phyloP scores from a whole-genome alignment of 441 rosid species.

The Biscutella laevigata region DNA sequence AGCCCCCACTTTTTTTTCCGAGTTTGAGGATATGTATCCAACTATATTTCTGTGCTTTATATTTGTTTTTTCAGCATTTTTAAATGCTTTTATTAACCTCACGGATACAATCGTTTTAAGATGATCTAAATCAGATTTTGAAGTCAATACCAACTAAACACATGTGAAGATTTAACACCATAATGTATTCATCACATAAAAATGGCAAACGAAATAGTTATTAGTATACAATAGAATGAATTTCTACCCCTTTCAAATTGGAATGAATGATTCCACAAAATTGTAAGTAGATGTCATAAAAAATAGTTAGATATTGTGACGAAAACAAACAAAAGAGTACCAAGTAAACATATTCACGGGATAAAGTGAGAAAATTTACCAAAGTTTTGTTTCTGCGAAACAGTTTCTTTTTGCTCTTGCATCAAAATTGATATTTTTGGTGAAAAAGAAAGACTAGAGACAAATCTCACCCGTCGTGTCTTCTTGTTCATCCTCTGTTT shows the following conservation, averaged over 20 bases:
- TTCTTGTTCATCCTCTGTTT: conserved; percentile 31
- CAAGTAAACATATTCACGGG: conserved; percentile 18
- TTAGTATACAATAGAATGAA: too few species aligned
- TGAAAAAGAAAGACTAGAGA: conserved; percentile 10
- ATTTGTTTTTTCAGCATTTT: not conserved
- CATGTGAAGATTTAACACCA: not conserved
- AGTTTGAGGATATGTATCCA: conserved; percentile 1
- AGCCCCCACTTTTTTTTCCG: conserved; percentile 23
- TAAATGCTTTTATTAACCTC: conserved; percentile 4
- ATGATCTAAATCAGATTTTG: conserved; percentile 10
- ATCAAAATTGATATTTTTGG: conserved; percentile 9
- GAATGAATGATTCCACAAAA: too few species aligned
- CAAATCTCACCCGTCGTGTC: conserved; percentile 30
- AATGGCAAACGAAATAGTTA: too few species aligned
- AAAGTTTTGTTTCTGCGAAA: not conserved
- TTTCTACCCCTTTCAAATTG: too few species aligned
- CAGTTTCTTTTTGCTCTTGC: not conserved
- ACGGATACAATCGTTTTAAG: conserved; percentile 10
- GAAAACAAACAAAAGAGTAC: not conserved
- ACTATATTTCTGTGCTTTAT: not conserved
- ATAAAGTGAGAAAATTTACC: conserved; percentile 11
- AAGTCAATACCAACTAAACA: conserved; percentile 16
- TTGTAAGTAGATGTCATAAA: too few species aligned
- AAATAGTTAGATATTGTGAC: too few species aligned
- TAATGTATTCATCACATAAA: too few species aligned